phyloP scores from a whole-genome alignment of 2,329 filamentous ascomycete species.

The Immersiporthe knoxdaviesiana region DNA sequence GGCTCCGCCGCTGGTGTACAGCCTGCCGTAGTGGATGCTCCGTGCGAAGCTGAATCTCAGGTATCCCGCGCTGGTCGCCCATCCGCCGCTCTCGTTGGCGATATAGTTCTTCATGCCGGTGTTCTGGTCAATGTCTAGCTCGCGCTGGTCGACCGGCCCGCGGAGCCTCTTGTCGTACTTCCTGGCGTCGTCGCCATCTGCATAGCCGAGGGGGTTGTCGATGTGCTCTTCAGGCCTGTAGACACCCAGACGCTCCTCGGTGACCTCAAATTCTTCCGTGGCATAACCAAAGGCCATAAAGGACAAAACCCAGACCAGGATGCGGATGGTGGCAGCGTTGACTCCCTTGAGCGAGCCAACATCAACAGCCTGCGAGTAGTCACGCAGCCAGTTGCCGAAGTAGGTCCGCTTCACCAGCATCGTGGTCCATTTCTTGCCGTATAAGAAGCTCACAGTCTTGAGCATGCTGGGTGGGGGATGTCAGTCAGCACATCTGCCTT shows the following conservation, averaged over 20 bases:
- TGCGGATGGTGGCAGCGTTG: slow-evolving; percentile 76
- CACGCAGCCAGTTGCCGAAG: slow-evolving; percentile 85
- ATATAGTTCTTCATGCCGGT: slow-evolving; percentile 99
- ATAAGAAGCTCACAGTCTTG: slow-evolving; percentile 74
- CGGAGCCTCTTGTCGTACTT: slow-evolving; percentile 81
- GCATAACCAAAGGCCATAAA: slow-evolving; percentile 84
- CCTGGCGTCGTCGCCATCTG: slow-evolving; percentile 83
- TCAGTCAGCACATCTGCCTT: background rate
- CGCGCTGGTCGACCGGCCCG: slow-evolving; percentile 71
- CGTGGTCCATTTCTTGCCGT: slow-evolving; percentile 83
- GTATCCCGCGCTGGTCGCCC: slow-evolving; percentile 89
- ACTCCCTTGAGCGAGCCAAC: slow-evolving; percentile 79
- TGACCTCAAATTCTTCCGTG: slow-evolving; percentile 85
- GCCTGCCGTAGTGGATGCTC: slow-evolving; percentile 75
- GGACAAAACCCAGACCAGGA: slow-evolving; percentile 79
- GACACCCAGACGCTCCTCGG: slow-evolving; percentile 75
- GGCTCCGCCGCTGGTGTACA: slow-evolving; percentile 69
- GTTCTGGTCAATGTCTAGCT: slow-evolving; percentile 72
- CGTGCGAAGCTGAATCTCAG: slow-evolving; percentile 75
- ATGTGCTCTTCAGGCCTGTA: slow-evolving; percentile 78
- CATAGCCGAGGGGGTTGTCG: slow-evolving; percentile 83
- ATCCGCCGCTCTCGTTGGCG: slow-evolving; percentile 82
- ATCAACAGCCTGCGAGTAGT: slow-evolving; percentile 84
- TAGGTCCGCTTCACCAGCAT: slow-evolving; percentile 78
- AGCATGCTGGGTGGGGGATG: slow-evolving; percentile 82